phyloP scores from a whole-genome alignment of 1,284 basidiomycete genomes.

The Boletus sp. region DNA sequence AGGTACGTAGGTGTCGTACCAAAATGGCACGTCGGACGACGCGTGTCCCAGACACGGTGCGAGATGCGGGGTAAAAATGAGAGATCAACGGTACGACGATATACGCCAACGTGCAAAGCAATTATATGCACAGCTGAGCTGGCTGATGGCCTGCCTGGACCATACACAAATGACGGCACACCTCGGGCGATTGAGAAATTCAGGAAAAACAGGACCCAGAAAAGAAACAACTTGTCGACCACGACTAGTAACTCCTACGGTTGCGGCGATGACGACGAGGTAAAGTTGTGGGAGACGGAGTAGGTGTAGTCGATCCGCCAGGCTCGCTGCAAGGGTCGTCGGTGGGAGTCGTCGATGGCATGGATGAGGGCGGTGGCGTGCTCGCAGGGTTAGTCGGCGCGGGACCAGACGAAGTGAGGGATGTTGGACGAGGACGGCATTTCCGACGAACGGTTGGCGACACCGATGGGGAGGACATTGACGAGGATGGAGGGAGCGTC shows the following conservation, averaged over 20 bases:
- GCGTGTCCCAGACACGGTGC: too few relatives aligned
- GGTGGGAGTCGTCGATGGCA: background rate
- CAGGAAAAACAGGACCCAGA: background rate
- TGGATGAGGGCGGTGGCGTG: background rate
- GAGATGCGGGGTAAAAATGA: too few relatives aligned
- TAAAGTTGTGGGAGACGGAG: background rate
- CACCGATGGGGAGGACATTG: background rate
- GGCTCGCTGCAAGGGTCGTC: constrained; percentile 2
- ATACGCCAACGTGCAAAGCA: too few relatives aligned
- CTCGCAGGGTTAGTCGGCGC: background rate
- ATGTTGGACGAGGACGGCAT: constrained; percentile 7
- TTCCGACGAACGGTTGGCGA: background rate
- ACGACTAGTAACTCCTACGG: constrained; percentile 12
- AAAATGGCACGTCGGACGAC: too few relatives aligned
- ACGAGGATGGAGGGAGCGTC: background rate
- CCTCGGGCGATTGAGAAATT: too few relatives aligned
- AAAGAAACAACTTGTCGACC: background rate
- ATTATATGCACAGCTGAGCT: too few relatives aligned
- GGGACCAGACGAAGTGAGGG: background rate
- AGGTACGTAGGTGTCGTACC: too few relatives aligned
- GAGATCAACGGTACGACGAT: too few relatives aligned
- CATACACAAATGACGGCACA: background rate
- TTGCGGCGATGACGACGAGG: constrained; percentile 16
- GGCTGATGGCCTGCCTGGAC: background rate
- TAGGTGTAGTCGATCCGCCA: background rate